Base-by-base conservation (phyloP, 2,329 filamentous ascomycete genomes). In the Aspergillus fischeri region DNA sequence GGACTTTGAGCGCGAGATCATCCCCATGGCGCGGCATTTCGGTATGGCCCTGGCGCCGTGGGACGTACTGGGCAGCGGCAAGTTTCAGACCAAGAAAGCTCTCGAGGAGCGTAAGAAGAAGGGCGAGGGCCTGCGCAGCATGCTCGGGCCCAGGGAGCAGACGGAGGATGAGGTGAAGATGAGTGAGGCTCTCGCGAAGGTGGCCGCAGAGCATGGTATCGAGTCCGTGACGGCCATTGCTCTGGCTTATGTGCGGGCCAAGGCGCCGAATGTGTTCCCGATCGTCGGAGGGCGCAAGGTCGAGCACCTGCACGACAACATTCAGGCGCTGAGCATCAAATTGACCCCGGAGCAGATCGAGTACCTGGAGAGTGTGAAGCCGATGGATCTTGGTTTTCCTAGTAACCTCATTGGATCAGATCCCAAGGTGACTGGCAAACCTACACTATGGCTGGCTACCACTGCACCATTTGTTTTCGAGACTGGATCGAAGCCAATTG, bases 241-340 rank as follows among this genome's bases (percentile, higher is more conserved):
- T 8, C 73, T 92, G 25, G 88, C 89, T 2, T 92, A 92, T 67
- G 85, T 91, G 14, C 82, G 89, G 80, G 81, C 85, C 62, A 91
- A 91, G 75, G 78, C 86, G 0, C 83, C 87, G 0, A 85, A 90
- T 65, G 86, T 91, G 11, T 90, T 90, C 67, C 89, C 89, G 1
- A 85, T 92, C 44, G 78, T 91, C 4, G 88, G 89, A 10, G 86
- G 86, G 0, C 81, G 88, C 10, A 91, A 86, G 64, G 71, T 89
- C 9, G 83, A 87, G 51, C 88, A 92, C 67, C 75, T 92, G 44
- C 82, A 86, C 67, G 80, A 79, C 56, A 91, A 91, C 65, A 87
- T 91, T 62, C 82, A 87, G 65, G 66, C 64, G 14, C 51, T 69
- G 58, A 63, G 58, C 41, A 65, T 68, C 45, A 74, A 80, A 54